Evolutionary conservation across 495 filamentous ascomycete genomes (phyloP).

Genomic region (Xylaria cubensis): DNA sequence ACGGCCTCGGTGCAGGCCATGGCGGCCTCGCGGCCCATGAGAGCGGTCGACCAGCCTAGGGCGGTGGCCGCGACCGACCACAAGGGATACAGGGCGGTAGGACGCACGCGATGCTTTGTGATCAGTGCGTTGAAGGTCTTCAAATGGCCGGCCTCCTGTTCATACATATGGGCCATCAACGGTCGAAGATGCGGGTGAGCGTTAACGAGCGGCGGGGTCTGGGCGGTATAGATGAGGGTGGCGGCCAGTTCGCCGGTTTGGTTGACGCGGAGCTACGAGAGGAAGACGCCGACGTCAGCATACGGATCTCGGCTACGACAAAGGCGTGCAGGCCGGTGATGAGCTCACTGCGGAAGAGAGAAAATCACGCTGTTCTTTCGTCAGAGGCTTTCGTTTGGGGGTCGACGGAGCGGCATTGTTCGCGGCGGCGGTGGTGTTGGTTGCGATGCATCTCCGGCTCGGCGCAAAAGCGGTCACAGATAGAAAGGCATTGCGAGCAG

Average conservation of each 20-base stretch:
- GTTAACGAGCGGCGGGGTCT: conserved; percentile 74
- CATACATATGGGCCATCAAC: conserved; percentile 97
- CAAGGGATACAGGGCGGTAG: conserved; percentile 90
- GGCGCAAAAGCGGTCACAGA: neutral
- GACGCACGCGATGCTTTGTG: conserved; percentile 87
- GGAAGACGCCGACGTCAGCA: conserved; percentile 22
- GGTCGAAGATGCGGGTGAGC: conserved; percentile 86
- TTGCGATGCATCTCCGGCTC: conserved; percentile 12
- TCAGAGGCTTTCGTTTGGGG: conserved; percentile 65
- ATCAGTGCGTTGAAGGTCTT: conserved; percentile 83
- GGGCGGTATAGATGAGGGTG: conserved; percentile 82
- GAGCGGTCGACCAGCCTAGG: conserved; percentile 85
- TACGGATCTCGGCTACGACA: neutral
- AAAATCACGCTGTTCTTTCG: conserved; percentile 71
- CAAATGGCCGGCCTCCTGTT: conserved; percentile 90
- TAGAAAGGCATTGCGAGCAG: neutral
- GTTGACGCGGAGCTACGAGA: conserved; percentile 73
- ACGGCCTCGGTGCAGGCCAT: conserved; percentile 99
- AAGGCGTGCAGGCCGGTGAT: neutral
- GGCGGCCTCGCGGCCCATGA: conserved; percentile 91
- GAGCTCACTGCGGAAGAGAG: conserved; percentile 73
- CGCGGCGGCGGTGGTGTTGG: neutral
- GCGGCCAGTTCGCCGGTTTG: conserved; percentile 90
- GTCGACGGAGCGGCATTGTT: conserved; percentile 21
- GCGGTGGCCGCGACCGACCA: conserved; percentile 86